Evolutionary conservation across 805 yeast genomes (phyloP).

Genomic region (Candida chilensis): DNA sequence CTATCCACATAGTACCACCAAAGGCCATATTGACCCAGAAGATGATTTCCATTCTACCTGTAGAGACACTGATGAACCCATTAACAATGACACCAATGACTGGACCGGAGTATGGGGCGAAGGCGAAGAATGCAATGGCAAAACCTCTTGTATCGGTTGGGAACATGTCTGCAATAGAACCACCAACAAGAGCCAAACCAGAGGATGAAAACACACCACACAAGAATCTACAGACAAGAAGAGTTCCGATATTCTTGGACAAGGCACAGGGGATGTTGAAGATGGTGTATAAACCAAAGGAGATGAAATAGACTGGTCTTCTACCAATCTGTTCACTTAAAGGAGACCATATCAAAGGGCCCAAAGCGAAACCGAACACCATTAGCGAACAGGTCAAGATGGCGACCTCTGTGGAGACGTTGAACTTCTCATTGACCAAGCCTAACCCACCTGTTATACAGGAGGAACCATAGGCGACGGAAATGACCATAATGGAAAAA

Average conservation of each 20-base stretch:
- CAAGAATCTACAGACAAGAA: constrained; percentile 74
- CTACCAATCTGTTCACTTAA: constrained; percentile 81
- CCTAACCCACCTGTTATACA: constrained; percentile 81
- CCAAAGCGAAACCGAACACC: constrained; percentile 84
- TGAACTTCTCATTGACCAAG: constrained; percentile 54
- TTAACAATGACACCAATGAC: constrained; percentile 83
- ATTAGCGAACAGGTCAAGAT: constrained; percentile 73
- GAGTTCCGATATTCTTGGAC: constrained; percentile 73
- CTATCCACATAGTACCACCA: constrained; percentile 76
- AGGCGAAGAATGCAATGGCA: constrained; percentile 87
- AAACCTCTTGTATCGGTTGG: constrained; percentile 73
- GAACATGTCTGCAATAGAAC: constrained; percentile 85
- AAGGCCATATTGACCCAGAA: constrained; percentile 92
- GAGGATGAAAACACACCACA: constrained; percentile 84
- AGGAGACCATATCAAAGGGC: constrained; percentile 89
- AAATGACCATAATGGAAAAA: constrained; percentile 65
- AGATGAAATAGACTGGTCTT: constrained; percentile 71
- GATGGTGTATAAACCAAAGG: constrained; percentile 64
- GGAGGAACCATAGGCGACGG: constrained; percentile 92
- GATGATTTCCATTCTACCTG: constrained; percentile 61
- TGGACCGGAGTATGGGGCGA: constrained; percentile 91
- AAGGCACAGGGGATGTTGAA: constrained; percentile 86
- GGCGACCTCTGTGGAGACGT: constrained; percentile 73
- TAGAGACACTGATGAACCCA: constrained; percentile 72
- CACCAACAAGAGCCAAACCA: constrained; percentile 82